Evolutionary conservation across 177 flowering plant species (phyloP).

Genomic region (Vitis hybrid): DNA sequence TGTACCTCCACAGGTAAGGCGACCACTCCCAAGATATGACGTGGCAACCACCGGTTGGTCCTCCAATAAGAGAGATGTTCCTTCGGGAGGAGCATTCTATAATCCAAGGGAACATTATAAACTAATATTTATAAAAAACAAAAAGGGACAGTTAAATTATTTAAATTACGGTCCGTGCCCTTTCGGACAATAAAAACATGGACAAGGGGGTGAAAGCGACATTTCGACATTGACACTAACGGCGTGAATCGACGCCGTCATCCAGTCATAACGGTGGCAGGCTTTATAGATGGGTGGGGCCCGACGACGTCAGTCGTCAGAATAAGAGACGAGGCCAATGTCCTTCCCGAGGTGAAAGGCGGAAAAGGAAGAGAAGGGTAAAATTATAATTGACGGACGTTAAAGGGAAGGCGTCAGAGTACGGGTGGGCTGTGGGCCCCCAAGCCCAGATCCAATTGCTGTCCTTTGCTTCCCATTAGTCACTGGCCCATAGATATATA

Average conservation of each 20-base stretch:
- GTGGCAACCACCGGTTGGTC: not conserved
- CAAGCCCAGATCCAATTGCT: not conserved
- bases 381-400: conserved; percentile 8
- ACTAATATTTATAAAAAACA: not conserved
- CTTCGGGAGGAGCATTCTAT: not conserved
- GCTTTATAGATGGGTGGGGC: conserved; percentile 4
- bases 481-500: too few relatives aligned
- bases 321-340: conserved; percentile 17
- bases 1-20: not conserved
- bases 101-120: conserved; percentile 13
- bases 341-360: conserved; percentile 39
- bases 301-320: not conserved
- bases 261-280: not conserved
- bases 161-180: not conserved
- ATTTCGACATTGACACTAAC: conserved; percentile 16
- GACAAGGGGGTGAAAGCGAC: conserved; percentile 3
- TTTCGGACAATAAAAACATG: not conserved
- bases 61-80: conserved; percentile 2
- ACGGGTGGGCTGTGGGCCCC: not conserved
- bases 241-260: conserved; percentile 17
- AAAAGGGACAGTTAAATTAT: not conserved
- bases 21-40: not conserved
- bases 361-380: not conserved
- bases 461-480: not conserved
- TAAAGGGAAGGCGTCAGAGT: not conserved